phyloP scores from a whole-genome alignment of 345 rosid species.

The Euclidium syriacum region DNA sequence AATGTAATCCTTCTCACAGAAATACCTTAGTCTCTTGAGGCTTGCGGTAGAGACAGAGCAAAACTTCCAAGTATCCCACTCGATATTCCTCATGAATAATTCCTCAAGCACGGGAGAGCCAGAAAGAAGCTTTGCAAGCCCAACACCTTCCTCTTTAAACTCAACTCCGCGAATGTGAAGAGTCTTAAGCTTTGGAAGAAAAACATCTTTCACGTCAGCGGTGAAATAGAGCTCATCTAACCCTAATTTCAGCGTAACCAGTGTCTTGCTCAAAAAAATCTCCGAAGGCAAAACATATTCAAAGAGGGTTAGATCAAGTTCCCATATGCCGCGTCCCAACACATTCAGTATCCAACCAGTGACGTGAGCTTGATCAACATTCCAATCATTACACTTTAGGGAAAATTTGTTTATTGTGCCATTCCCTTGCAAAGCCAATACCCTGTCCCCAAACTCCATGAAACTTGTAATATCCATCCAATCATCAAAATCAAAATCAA shows the following conservation, averaged over 20 bases:
- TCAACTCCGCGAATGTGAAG: background rate
- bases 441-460: slow-evolving; percentile 27
- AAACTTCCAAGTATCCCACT: slow-evolving; percentile 16
- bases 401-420: slow-evolving; percentile 20
- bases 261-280: slow-evolving; percentile 18
- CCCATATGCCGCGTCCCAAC: slow-evolving; percentile 21
- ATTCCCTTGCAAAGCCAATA: slow-evolving; percentile 5
- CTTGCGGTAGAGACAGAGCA: slow-evolving; percentile 13
- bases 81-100: slow-evolving; percentile 15
- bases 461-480: slow-evolving; percentile 6
- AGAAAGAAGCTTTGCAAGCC: slow-evolving; percentile 21
- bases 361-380: slow-evolving; percentile 13
- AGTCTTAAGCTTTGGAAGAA: slow-evolving; percentile 22
- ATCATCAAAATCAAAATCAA: slow-evolving; percentile 5
- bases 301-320: slow-evolving; percentile 17
- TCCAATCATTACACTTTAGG: slow-evolving; percentile 24
- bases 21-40: slow-evolving; percentile 13
- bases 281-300: slow-evolving; percentile 28
- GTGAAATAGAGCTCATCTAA: background rate
- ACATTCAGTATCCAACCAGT: slow-evolving; percentile 24
- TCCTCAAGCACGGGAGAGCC: slow-evolving; percentile 25
- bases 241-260: slow-evolving; percentile 20
- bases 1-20: background rate
- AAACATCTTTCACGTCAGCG: no score
- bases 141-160: slow-evolving; percentile 20